Evolutionary conservation across 768 basidiomycete species (phyloP).

Genomic region (Rhodosporidiobolus sp.): DNA sequence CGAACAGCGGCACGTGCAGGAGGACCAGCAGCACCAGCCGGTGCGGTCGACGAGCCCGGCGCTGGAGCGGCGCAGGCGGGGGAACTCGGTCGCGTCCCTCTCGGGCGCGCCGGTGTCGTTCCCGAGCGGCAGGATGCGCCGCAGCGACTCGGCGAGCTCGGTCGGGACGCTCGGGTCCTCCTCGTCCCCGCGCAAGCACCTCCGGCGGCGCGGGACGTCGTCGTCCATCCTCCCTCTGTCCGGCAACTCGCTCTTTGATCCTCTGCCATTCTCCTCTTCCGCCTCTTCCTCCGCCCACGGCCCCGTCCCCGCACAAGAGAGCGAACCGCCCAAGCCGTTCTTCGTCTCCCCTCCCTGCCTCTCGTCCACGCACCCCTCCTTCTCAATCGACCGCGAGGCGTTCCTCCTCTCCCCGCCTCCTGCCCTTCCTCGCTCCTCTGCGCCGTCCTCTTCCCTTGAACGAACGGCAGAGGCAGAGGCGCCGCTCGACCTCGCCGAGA

Average conservation of each 20-base stretch:
- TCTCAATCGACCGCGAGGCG: slow-evolving; percentile 4
- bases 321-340: no score
- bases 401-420: slow-evolving; percentile 3
- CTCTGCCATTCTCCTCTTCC: no score
- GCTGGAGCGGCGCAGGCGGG: background rate
- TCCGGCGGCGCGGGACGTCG: background rate
- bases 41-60: background rate
- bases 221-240: background rate
- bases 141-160: background rate
- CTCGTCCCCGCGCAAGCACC: background rate
- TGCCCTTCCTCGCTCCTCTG: no score
- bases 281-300: background rate
- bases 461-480: background rate
- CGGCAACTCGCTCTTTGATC: background rate
- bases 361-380: slow-evolving; percentile 8
- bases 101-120: no score
- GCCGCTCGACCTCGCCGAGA: background rate
- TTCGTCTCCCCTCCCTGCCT: slow-evolving; percentile 11
- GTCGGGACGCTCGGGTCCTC: background rate
- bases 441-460: background rate
- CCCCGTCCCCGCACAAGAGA: background rate
- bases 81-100: background rate
- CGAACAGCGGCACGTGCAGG: background rate
- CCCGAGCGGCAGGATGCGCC: background rate
- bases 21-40: background rate